Percentiles rank a stretch among this genome's conserved stretches.
phyloP scores from a whole-genome alignment of 1,139 yeast species.

The Yamadazyma membranifaciens region DNA sequence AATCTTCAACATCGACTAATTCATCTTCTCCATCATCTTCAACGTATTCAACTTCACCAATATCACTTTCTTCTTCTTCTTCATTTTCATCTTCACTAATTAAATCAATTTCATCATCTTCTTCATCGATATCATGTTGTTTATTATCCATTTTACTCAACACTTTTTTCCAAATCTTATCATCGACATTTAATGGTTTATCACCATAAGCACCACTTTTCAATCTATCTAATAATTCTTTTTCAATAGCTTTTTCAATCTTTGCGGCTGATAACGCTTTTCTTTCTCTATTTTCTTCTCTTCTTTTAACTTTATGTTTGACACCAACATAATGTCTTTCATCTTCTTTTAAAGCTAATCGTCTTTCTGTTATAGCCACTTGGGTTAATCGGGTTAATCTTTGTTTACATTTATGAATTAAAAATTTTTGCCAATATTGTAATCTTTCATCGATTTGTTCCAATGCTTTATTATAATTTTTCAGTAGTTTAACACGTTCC shows the following conservation, averaged over 20 bases:
- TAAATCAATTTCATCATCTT: slow-evolving; percentile 61
- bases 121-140: slow-evolving; percentile 61
- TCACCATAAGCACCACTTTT: slow-evolving; percentile 99
- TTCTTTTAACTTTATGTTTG: slow-evolving; percentile 89
- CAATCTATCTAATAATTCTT: slow-evolving; percentile 87
- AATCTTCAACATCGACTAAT: slow-evolving; percentile 85
- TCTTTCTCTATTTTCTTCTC: slow-evolving; percentile 92
- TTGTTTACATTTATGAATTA: slow-evolving; percentile 92
- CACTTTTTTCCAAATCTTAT: slow-evolving; percentile 91
- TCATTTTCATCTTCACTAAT: slow-evolving; percentile 57
- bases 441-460: slow-evolving; percentile 84
- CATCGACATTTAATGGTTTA: slow-evolving; percentile 94
- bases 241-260: slow-evolving; percentile 94
- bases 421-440: slow-evolving; percentile 89
- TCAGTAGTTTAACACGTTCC: slow-evolving; percentile 89
- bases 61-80: slow-evolving; percentile 73
- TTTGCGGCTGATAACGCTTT: slow-evolving; percentile 96
- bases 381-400: slow-evolving; percentile 91
- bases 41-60: slow-evolving; percentile 80
- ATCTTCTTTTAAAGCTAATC: slow-evolving; percentile 85
- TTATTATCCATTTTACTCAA: slow-evolving; percentile 68
- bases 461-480: slow-evolving; percentile 84
- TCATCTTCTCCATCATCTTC: slow-evolving; percentile 88
- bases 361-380: slow-evolving; percentile 93
- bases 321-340: slow-evolving; percentile 92